Conservation (phyloP, 371 early-diverging fungal genomes). For the Actinomucor elegans region DNA sequence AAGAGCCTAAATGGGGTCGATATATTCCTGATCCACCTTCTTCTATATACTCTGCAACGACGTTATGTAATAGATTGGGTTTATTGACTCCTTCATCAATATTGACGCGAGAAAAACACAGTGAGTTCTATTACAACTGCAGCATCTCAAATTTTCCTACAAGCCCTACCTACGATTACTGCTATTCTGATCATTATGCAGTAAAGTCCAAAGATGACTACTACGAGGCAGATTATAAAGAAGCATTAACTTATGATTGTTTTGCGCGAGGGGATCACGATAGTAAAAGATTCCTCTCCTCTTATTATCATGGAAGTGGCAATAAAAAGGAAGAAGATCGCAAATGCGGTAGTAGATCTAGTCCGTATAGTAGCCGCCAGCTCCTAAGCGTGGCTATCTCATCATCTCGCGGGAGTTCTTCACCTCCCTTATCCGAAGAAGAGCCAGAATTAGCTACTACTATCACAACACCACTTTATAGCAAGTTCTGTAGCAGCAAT, state of each 20-base stretch:
- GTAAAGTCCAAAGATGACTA: neutral
- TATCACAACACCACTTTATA: slow-evolving; percentile 3
- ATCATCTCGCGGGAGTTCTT: no score
- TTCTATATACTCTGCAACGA: slow-evolving; percentile 8
- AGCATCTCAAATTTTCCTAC: neutral
- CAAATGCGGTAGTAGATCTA: neutral
- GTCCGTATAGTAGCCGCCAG: neutral
- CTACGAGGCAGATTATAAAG: neutral
- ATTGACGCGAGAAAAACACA: slow-evolving; percentile 4
- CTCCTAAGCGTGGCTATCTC: neutral
- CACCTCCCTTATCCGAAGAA: neutral
- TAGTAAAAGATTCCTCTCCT: no score
- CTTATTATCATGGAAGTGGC: no score
- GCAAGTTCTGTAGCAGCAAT: neutral
- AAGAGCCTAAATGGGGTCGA: slow-evolving; percentile 18
- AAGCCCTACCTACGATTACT: neutral
- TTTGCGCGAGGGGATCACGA: no score
- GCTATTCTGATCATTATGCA: neutral
- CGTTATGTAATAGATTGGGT: neutral
- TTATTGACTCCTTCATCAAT: slow-evolving; percentile 5
- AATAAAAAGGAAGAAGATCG: no score
- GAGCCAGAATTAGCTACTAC: neutral
- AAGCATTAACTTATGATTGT: no score
- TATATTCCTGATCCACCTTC: slow-evolving; percentile 21
- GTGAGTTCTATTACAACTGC: neutral